Evolutionary conservation across 176 grass and related monocot species (phyloP).

Genomic region (Zizania latifolia): DNA sequence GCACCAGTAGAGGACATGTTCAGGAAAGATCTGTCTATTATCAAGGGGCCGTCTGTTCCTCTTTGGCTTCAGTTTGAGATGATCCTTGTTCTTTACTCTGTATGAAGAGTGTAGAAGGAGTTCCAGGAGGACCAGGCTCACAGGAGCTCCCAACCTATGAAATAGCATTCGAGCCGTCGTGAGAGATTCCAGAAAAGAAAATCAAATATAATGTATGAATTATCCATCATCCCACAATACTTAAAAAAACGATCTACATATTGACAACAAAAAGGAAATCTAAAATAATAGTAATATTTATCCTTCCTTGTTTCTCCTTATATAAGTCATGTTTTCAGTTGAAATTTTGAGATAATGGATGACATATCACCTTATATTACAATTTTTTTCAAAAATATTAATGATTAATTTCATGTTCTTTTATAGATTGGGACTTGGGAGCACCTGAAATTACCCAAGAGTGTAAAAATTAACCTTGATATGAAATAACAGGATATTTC

Average conservation of each 20-base stretch:
- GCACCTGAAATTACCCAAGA: neutral
- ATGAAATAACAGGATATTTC: neutral
- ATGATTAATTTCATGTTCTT: neutral
- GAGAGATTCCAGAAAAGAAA: neutral
- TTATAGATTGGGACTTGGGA: neutral
- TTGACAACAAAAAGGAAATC: neutral
- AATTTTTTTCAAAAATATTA: neutral
- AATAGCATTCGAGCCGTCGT: neutral
- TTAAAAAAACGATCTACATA: neutral
- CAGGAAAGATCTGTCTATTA: neutral
- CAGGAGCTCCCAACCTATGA: neutral
- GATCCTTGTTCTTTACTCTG: neutral
- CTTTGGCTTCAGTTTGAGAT: constrained; percentile 6
- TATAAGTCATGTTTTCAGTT: neutral
- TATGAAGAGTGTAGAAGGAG: neutral
- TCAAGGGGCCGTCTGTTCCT: neutral
- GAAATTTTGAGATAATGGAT: neutral
- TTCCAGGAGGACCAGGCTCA: neutral
- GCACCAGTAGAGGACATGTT: neutral
- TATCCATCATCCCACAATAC: neutral
- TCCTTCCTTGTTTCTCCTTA: neutral
- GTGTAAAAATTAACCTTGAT: neutral
- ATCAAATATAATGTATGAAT: neutral
- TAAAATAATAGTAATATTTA: neutral
- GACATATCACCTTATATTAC: neutral